Conservation (phyloP, 2,329 filamentous ascomycete species). For the Neonectria punicea region DNA sequence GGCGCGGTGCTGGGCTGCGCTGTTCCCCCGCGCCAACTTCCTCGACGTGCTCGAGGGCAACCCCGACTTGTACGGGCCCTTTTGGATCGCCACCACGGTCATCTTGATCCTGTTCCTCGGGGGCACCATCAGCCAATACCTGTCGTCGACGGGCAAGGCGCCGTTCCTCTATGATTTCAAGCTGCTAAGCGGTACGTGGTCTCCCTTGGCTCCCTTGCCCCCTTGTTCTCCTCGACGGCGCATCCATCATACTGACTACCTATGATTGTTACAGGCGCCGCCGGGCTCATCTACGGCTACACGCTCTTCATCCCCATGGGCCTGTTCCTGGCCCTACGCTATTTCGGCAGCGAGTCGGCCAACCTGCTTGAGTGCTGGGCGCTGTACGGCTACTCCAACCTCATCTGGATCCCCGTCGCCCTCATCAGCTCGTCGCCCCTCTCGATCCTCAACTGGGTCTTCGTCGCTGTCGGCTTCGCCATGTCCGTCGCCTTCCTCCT, state of each 20-base stretch:
- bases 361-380: slow-evolving; percentile 96
- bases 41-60: slow-evolving; percentile 97
- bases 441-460: slow-evolving; percentile 89
- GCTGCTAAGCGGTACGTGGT: slow-evolving; percentile 77
- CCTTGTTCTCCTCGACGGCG: background rate
- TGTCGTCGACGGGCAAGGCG: slow-evolving; percentile 73
- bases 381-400: slow-evolving; percentile 94
- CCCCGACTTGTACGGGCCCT: slow-evolving; percentile 94
- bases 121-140: slow-evolving; percentile 92
- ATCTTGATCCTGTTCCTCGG: slow-evolving; percentile 95
- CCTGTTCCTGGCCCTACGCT: slow-evolving; percentile 89
- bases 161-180: slow-evolving; percentile 93
- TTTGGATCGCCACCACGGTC: slow-evolving; percentile 99
- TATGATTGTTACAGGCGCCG: slow-evolving; percentile 68
- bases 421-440: slow-evolving; percentile 90
- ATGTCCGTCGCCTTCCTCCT: slow-evolving; percentile 86
- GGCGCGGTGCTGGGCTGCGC: slow-evolving; percentile 84
- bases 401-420: slow-evolving; percentile 97
- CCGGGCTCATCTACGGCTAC: slow-evolving; percentile 95
- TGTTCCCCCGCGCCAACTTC: slow-evolving; percentile 93
- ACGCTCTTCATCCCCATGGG: slow-evolving; percentile 86
- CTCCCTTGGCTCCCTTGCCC: background rate
- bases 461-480: slow-evolving; percentile 87
- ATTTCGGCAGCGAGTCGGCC: slow-evolving; percentile 94
- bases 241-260: slow-evolving; percentile 20